These are phyloP conservation scores for Vitis hybrid DNA, from an alignment of 177 flowering plant genomes.

Conservation along the genomic window DNA sequence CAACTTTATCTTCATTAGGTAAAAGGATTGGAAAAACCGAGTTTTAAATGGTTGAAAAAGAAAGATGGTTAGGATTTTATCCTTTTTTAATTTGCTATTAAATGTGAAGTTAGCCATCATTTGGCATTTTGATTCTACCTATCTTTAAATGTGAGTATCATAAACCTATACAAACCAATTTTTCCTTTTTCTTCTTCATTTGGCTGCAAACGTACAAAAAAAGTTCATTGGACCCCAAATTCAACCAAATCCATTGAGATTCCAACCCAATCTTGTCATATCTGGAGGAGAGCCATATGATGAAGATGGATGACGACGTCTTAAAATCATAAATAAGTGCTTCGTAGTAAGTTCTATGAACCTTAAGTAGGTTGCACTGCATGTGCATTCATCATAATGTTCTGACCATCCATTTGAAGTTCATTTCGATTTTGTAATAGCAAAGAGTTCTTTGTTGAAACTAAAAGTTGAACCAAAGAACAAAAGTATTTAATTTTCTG, in stretches of 20 bases:
- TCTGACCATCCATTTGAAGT: too few species aligned
- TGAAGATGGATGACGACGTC: conserved; percentile 79
- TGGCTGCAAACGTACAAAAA: conserved; percentile 28
- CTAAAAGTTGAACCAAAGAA: too few species aligned
- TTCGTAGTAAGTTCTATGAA: conserved; percentile 54
- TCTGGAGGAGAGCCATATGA: conserved; percentile 78
- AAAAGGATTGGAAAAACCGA: too few species aligned
- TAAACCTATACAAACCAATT: not conserved
- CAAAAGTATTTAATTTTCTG: too few species aligned
- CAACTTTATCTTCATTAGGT: too few species aligned
- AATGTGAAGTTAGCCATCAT: too few species aligned
- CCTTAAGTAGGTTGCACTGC: not conserved
- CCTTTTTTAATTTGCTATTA: too few species aligned
- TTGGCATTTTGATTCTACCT: not conserved
- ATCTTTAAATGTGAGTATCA: not conserved
- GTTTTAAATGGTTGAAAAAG: too few species aligned
- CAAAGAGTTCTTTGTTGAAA: too few species aligned
- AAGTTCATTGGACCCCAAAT: conserved; percentile 18
- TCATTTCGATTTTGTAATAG: too few species aligned
- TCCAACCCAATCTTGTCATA: conserved; percentile 84
- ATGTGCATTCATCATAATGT: not conserved
- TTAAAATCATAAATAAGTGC: conserved; percentile 54
- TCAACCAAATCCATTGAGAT: conserved; percentile 64
- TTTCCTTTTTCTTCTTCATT: not conserved
- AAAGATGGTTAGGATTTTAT: too few species aligned